These are phyloP conservation scores for Penicillium sp. DNA, from an alignment of 2,329 filamentous ascomycete species.

Conservation along the genomic window DNA sequence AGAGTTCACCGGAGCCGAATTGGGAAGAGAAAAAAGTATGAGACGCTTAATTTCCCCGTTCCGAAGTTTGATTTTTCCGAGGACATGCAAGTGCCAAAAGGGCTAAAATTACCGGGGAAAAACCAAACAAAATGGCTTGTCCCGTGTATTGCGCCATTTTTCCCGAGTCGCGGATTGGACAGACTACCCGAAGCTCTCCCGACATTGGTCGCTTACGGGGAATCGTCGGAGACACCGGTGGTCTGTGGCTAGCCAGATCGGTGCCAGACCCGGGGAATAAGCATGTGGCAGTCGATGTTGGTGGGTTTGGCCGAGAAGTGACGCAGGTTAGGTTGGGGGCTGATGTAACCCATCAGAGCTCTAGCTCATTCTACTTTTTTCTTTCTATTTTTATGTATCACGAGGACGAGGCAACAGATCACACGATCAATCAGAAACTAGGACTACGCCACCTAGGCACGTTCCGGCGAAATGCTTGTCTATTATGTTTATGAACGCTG, in stretches of 20 bases:
- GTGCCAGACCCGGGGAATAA: conserved; percentile 1
- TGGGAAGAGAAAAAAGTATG: background rate
- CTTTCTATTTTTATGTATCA: background rate
- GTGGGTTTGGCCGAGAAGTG: background rate
- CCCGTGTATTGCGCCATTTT: conserved; percentile 15
- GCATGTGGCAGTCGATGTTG: background rate
- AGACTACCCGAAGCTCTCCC: conserved; percentile 15
- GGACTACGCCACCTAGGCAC: background rate
- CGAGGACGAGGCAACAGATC: background rate
- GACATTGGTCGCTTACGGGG: conserved; percentile 15
- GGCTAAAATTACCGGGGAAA: background rate
- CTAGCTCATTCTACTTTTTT: background rate
- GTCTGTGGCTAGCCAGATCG: background rate
- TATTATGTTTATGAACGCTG: conserved; percentile 22
- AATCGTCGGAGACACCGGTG: conserved; percentile 2
- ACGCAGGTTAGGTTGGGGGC: background rate
- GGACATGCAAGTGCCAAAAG: background rate
- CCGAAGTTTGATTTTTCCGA: background rate
- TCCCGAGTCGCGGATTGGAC: conserved; percentile 22
- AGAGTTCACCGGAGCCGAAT: conserved; percentile 16
- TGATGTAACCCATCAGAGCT: background rate
- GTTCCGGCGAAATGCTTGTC: conserved; percentile 1
- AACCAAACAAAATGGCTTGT: background rate
- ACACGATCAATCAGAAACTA: background rate
- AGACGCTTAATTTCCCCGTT: background rate